A percentile compares a stretch with the other conserved stretches of the same genome.
These are phyloP conservation scores for Nitzschia putrida DNA, from an alignment of 108 stramenopile genomes.

Conservation along the genomic window DNA sequence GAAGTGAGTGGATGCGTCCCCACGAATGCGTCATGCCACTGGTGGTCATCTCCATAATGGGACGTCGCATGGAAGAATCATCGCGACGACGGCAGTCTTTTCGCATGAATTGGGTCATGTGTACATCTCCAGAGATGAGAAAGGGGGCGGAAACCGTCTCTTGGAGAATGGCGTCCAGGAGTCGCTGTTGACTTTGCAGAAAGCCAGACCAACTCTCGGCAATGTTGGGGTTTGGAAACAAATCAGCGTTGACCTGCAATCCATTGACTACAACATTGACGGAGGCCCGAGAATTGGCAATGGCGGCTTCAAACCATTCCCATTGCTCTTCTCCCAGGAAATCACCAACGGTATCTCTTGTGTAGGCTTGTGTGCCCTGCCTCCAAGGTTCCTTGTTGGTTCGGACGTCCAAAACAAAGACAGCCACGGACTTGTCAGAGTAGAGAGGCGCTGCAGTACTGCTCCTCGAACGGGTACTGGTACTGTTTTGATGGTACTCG, in stretches of 20 bases:
- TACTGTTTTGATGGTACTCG: no score
- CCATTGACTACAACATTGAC: conserved; percentile 78
- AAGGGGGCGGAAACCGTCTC: conserved; percentile 55
- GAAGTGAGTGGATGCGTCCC: conserved; percentile 36
- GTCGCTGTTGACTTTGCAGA: background rate
- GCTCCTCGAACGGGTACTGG: background rate
- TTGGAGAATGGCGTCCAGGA: conserved; percentile 58
- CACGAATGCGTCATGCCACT: conserved; percentile 86
- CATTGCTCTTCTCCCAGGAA: conserved; percentile 83
- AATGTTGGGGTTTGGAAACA: conserved; percentile 35
- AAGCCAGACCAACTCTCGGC: conserved; percentile 2
- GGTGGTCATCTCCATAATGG: conserved; percentile 71
- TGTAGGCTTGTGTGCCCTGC: conserved; percentile 16
- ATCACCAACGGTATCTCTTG: conserved; percentile 44
- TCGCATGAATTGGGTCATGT: conserved; percentile 73
- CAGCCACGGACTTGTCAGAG: conserved; percentile 39
- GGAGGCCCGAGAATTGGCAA: conserved; percentile 60
- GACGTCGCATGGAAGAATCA: conserved; percentile 4
- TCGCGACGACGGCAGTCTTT: conserved; percentile 48
- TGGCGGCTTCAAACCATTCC: conserved; percentile 74
- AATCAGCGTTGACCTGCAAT: conserved; percentile 63
- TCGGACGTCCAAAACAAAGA: conserved; percentile 79
- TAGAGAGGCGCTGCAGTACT: background rate
- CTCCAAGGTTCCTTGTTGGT: conserved; percentile 76
- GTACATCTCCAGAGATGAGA: conserved; percentile 76